phyloP scores from a whole-genome alignment of 2,329 filamentous ascomycete genomes.

The Ceratocystiopsis sp. region DNA sequence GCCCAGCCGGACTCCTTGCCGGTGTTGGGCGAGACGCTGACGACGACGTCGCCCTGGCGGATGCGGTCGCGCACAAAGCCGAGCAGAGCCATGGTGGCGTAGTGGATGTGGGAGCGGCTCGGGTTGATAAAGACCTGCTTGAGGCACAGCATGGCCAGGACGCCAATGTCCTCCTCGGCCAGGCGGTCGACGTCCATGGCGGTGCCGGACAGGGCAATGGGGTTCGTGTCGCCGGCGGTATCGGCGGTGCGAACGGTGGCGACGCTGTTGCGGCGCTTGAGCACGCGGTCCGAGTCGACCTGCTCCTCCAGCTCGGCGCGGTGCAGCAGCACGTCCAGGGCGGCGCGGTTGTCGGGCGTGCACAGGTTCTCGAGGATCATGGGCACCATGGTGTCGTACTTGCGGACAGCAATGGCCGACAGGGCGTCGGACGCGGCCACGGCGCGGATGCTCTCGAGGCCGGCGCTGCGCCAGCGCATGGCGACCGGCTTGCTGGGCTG shows the following conservation, averaged over 20 bases:
- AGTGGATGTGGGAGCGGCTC: constrained; percentile 65
- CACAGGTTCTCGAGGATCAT: constrained; percentile 67
- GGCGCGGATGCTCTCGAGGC: constrained; percentile 63
- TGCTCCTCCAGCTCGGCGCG: constrained; percentile 53
- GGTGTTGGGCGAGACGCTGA: constrained; percentile 27
- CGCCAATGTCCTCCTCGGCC: constrained; percentile 74
- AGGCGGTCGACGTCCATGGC: constrained; percentile 77
- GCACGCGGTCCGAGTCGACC: constrained; percentile 43
- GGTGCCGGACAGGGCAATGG: constrained; percentile 59
- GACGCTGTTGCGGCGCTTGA: constrained; percentile 57
- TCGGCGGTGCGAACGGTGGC: constrained; percentile 61
- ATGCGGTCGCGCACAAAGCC: constrained; percentile 53
- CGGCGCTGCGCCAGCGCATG: constrained; percentile 60
- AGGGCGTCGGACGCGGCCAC: constrained; percentile 67
- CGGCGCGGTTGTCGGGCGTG: constrained; percentile 55
- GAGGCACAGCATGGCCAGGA: constrained; percentile 71
- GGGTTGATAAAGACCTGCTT: constrained; percentile 73
- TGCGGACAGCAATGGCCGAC: constrained; percentile 55
- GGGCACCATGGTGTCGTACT: constrained; percentile 64
- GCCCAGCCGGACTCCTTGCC: constrained; percentile 49
- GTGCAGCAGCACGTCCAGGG: constrained; percentile 51
- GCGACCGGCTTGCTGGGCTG: constrained; percentile 53
- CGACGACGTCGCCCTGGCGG: constrained; percentile 29
- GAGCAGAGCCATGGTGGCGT: constrained; percentile 57
- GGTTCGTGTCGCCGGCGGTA: constrained; percentile 44